phyloP scores from a whole-genome alignment of 164 flowering plant species.

The Nelumbo lutea region DNA sequence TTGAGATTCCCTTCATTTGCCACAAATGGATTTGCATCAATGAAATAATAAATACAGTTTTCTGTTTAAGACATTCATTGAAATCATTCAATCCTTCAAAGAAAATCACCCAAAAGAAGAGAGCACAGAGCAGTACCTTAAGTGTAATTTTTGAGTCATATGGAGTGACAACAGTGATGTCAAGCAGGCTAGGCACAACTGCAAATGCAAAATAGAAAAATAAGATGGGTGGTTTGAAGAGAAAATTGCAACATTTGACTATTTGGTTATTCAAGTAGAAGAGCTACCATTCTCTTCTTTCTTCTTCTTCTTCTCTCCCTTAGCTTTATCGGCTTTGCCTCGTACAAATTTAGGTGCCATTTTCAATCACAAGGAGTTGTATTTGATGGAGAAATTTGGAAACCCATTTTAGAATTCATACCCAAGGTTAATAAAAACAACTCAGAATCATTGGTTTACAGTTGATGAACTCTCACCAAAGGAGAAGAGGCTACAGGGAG shows the following conservation, averaged over 20 bases:
- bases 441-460: neutral
- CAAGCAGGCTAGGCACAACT: slow-evolving; percentile 78
- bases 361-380: neutral
- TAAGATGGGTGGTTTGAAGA: neutral
- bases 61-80: neutral
- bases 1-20: slow-evolving; percentile 77
- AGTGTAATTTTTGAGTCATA: slow-evolving; percentile 69
- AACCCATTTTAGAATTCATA: slow-evolving; percentile 10
- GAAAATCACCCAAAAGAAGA: neutral
- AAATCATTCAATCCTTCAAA: neutral
- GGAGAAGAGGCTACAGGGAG: neutral
- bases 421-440: neutral
- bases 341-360: slow-evolving; percentile 85
- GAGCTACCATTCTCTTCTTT: slow-evolving; percentile 74
- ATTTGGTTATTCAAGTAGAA: neutral
- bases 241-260: neutral
- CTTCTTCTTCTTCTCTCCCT: slow-evolving; percentile 66
- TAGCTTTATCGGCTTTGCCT: slow-evolving; percentile 51
- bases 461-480: neutral
- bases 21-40: neutral
- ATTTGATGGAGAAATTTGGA: neutral
- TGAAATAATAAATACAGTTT: neutral
- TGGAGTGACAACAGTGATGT: slow-evolving; percentile 73
- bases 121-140: slow-evolving; percentile 40
- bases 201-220: slow-evolving; percentile 15